Base-by-base conservation (phyloP, 306 rosid genomes). In the Adenanthera pavonina region DNA sequence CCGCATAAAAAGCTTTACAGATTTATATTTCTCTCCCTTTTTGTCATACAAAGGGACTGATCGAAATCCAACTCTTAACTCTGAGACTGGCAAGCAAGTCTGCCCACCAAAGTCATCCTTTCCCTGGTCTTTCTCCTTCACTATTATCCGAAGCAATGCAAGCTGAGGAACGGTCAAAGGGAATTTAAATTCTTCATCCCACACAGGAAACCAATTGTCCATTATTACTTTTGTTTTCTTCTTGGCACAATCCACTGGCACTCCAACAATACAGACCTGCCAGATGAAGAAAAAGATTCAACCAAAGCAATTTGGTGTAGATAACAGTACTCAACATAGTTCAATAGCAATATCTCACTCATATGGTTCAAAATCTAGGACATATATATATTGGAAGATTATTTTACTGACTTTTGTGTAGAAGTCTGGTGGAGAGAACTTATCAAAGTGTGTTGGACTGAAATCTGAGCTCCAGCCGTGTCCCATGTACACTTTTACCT, bases 71-170 rank as follows among this genome's bases (percentile, higher is more conserved):
- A 64, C 80, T 78, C 77, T 86, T 0, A 95, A 84, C 78, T 95
- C 99, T 8, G 97, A 89, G 36, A 95, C 81, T 2, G 99, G 98
- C 79, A 95, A 70, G 85, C 98, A 95, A 10, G 92, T 88, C 80
- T 93, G 99, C 41, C 99, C 99, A 1, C 93, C 98, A 80, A 92
- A 95, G 69, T 93, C 98, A 69, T 88, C 94, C 76, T 88, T 93
- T 80, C 90, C 97, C 47, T 85, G 86, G 65, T 95, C 94, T 72
- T 88, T 87, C 82, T 95, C 98, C 66, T 78, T 86, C 3, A 93
- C 99, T 86, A 82, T 91, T 65, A 95, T 82, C 74, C 87, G 85
- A n/a, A 95, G 92, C 89, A 95, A 70, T 6, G 96, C 99, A 47
- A 95, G 89, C 86, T 95, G 97, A 0, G 98, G 99, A 77, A 93